phyloP scores from a whole-genome alignment of 345 rosid genomes.

The Bruguiera sexangula region DNA sequence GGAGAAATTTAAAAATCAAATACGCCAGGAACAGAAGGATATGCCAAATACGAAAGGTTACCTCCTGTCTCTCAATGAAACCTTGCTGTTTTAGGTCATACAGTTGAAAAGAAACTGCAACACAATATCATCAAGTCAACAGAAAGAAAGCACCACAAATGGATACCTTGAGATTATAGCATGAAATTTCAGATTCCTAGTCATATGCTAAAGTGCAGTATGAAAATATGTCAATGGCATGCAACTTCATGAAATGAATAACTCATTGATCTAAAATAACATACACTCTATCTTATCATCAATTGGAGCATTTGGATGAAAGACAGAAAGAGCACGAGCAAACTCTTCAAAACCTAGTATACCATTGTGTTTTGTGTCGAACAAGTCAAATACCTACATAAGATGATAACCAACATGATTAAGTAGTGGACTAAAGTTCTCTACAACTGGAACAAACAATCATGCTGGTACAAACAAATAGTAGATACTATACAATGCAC shows the following conservation, averaged over 20 bases:
- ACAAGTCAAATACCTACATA: slow-evolving; percentile 86
- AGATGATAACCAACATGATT: not conserved
- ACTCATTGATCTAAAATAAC: slow-evolving; percentile 13
- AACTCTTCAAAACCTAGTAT: slow-evolving; percentile 95
- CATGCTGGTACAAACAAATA: not conserved
- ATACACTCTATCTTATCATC: slow-evolving; percentile 91
- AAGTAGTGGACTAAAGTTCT: not conserved
- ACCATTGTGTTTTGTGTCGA: slow-evolving; percentile 96
- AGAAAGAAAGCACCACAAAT: not conserved
- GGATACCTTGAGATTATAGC: not conserved
- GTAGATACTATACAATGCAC: not conserved
- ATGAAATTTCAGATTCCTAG: not conserved
- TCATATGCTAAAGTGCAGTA: slow-evolving; percentile 2
- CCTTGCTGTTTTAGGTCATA: slow-evolving; percentile 99
- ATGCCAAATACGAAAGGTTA: slow-evolving; percentile 13
- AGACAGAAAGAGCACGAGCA: slow-evolving; percentile 96
- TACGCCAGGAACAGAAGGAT: not conserved
- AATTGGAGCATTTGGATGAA: slow-evolving; percentile 92
- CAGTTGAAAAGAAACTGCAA: slow-evolving; percentile 90
- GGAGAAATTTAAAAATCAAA: slow-evolving; percentile 2
- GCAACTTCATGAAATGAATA: not conserved
- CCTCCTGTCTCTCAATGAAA: slow-evolving; percentile 98
- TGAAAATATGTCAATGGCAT: not conserved
- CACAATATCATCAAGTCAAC: not conserved
- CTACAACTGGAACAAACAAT: not conserved